Evolutionary conservation across 768 basidiomycete species (phyloP).

Genomic region (Lentinula sp.): DNA sequence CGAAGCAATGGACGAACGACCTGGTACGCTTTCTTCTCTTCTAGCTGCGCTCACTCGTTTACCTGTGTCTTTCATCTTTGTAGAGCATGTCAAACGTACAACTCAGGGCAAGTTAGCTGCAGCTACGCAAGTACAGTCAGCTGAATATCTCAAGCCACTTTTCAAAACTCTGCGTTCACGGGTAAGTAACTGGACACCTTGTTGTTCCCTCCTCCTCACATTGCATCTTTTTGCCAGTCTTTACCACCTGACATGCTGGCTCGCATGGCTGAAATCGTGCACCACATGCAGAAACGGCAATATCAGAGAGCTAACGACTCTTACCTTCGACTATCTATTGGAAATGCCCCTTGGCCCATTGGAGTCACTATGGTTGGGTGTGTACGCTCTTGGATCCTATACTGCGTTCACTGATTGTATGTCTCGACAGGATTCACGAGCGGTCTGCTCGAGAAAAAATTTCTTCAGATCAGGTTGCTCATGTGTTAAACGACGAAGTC

Average conservation of each 20-base stretch:
- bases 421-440: constrained; percentile 76
- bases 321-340: constrained; percentile 94
- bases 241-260: constrained; percentile 80
- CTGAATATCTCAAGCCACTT: constrained; percentile 93
- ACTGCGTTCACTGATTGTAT: not conserved
- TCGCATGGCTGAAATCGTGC: constrained; percentile 89
- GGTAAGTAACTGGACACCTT: constrained; percentile 38
- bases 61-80: constrained; percentile 3
- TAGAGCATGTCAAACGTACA: constrained; percentile 77
- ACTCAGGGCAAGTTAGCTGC: constrained; percentile 92
- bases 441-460: constrained; percentile 98
- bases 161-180: constrained; percentile 88
- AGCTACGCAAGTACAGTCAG: constrained; percentile 92
- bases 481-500: constrained; percentile 98
- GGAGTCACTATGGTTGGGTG: constrained; percentile 99
- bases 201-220: not conserved
- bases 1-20: constrained; percentile 89
- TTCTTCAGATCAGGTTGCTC: constrained; percentile 93
- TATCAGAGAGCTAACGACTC: constrained; percentile 97
- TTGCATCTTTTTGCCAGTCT: constrained; percentile 33
- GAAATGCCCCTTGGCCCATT: constrained; percentile 99
- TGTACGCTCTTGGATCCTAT: constrained; percentile 18
- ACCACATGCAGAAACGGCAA: constrained; percentile 92
- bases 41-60: not conserved
- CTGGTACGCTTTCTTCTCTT: constrained; percentile 47